Conservation (phyloP, 2,329 filamentous ascomycete species). For the Stagonosporopsis chrysanthemi region DNA sequence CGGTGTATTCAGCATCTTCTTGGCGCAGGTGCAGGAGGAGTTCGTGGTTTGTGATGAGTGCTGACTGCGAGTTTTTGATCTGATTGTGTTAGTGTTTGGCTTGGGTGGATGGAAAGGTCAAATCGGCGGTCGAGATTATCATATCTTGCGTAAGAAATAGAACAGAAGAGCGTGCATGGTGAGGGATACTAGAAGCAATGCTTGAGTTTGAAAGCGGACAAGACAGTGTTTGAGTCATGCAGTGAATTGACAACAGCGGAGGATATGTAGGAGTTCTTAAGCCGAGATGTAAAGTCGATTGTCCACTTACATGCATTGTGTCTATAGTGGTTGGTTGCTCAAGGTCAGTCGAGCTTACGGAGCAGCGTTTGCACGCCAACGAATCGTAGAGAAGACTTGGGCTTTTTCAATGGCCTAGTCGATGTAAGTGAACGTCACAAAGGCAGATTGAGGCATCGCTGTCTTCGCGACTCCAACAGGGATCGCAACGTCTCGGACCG, state of each 20-base stretch:
- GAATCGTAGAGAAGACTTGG: neutral
- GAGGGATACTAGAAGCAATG: neutral
- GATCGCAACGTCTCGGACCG: neutral
- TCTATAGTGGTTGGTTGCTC: neutral
- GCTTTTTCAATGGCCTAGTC: neutral
- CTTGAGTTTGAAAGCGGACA: neutral
- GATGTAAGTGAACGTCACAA: neutral
- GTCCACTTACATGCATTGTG: slow-evolving; percentile 24
- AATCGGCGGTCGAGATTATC: neutral
- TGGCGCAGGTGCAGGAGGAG: slow-evolving; percentile 60
- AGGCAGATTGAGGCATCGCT: neutral
- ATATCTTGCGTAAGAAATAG: too few species aligned
- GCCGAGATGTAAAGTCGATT: neutral
- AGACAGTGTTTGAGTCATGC: neutral
- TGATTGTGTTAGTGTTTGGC: slow-evolving; percentile 39
- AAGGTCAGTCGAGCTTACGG: neutral
- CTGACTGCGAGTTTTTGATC: slow-evolving; percentile 74
- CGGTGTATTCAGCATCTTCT: slow-evolving; percentile 45
- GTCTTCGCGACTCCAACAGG: neutral
- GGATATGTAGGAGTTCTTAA: neutral
- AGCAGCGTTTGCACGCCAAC: neutral
- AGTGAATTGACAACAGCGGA: neutral
- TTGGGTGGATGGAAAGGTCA: neutral
- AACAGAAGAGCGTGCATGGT: neutral
- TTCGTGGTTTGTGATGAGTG: slow-evolving; percentile 75